Evolutionary conservation across 345 rosid species (phyloP).

Genomic region (Moricandia arvensis): DNA sequence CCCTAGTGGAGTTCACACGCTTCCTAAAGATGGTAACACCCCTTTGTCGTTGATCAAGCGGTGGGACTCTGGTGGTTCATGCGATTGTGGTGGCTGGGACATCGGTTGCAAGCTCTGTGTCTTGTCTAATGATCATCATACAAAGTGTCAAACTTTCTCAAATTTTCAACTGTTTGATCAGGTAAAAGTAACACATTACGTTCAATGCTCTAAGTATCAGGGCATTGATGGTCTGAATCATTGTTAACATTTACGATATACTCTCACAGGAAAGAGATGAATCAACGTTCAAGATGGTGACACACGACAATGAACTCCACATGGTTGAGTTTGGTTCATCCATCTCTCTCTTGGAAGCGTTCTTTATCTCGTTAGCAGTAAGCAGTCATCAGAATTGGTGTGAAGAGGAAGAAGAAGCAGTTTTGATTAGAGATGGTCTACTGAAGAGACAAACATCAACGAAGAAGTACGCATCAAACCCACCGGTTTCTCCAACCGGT

Average conservation of each 20-base stretch:
- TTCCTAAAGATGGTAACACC: conserved; percentile 52
- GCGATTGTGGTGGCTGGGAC: conserved; percentile 99
- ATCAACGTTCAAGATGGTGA: conserved; percentile 58
- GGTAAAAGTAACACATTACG: conserved; percentile 56
- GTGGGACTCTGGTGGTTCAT: conserved; percentile 72
- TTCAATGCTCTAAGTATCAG: not conserved
- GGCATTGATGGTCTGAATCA: not conserved
- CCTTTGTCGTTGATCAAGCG: conserved; percentile 70
- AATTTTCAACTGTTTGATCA: conserved; percentile 53
- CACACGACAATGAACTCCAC: conserved; percentile 53
- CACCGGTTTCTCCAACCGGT: conserved; percentile 82
- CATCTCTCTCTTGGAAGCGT: conserved; percentile 63
- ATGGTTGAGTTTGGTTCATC: conserved; percentile 61
- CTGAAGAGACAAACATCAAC: conserved; percentile 38
- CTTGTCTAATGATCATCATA: conserved; percentile 42
- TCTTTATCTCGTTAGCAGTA: conserved; percentile 59
- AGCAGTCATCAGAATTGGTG: conserved; percentile 43
- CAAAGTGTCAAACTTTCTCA: conserved; percentile 26
- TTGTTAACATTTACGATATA: not conserved
- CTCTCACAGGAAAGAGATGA: conserved; percentile 33
- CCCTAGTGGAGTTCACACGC: conserved; percentile 73
- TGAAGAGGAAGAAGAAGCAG: conserved; percentile 19
- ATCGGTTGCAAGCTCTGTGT: conserved; percentile 71
- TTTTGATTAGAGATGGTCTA: conserved; percentile 16
- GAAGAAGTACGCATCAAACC: conserved; percentile 58